Base-by-base conservation (phyloP, 176 grass and related monocot genomes). In the Hordeum marinum region DNA sequence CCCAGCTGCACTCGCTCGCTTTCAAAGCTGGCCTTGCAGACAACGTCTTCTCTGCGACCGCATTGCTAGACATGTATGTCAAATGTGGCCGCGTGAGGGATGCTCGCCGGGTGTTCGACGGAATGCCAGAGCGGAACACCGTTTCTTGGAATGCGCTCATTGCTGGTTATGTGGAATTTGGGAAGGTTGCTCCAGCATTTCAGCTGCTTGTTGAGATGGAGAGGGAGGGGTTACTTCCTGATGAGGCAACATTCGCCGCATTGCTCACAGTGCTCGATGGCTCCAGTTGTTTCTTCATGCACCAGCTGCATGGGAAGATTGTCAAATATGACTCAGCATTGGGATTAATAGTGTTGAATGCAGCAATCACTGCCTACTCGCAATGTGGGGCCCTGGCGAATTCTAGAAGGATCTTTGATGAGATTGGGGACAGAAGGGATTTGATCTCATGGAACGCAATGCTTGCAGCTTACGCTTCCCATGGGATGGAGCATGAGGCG, bases 401-500 rank as follows among this genome's bases (percentile, higher is more conserved):
- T 7, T 86, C 85, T 23, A 90, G 46, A 77, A 95, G n/a, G 34
- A 43, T 95, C 17, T 92, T 95, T 68, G 88, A 95, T 83, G 84
- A 50, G 32, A 86, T 90, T 75, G 40, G 34, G 10, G 36, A 63
- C 55, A 24, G 1, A 8, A 94, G 80, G 72, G 93, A 95, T 74
- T 63, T 95, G 76, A 82, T 95, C 72, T 90, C 93, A 65, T 95
- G 93, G 93, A 95, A 95, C 41, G 78, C 93, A 1, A 78, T 95
- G 88, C 83, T 95, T 29, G 93, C 69, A 27, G 88, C 85, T 35
- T 95, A 88, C 54, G 34, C 80, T 48, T 63, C 80, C 57, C 83
- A 86, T 64, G 85, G 82, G 26, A 72, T 81, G 79, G 55, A 52
- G 1, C n/a, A 46, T 27, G 45, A 86, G 48, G 83, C 83, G 0